phyloP scores from a whole-genome alignment of 139 green algal species.

The Chlorella ohadii region DNA sequence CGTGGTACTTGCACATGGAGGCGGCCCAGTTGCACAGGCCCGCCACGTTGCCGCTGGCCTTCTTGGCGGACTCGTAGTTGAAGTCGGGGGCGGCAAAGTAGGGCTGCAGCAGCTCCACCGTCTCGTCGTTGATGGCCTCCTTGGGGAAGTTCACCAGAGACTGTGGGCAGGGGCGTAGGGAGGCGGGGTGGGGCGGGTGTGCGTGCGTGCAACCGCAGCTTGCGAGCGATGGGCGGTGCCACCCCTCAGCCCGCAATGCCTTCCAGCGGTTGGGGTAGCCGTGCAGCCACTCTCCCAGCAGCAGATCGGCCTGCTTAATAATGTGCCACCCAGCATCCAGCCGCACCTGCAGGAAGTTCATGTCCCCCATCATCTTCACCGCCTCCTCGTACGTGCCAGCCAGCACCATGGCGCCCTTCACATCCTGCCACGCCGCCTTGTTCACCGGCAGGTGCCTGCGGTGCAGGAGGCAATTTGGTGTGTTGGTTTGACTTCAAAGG shows the following conservation, averaged over 20 bases:
- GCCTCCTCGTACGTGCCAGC: constrained; percentile 83
- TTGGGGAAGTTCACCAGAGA: constrained; percentile 95
- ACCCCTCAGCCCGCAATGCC: too few relatives aligned
- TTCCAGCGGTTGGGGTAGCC: too few relatives aligned
- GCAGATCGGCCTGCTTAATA: neutral
- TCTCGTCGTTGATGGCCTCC: constrained; percentile 94
- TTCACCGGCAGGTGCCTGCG: constrained; percentile 55
- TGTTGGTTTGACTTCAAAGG: too few relatives aligned
- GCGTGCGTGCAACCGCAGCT: neutral
- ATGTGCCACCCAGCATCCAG: neutral
- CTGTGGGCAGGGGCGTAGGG: neutral
- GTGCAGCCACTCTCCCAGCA: too few relatives aligned
- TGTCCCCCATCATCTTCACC: constrained; percentile 96
- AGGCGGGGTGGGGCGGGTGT: neutral
- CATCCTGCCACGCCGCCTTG: constrained; percentile 80
- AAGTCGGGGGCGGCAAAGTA: constrained; percentile 94
- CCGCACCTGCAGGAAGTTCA: constrained; percentile 78
- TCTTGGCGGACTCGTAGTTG: constrained; percentile 91
- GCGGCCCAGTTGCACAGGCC: constrained; percentile 95
- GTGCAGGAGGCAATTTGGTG: neutral
- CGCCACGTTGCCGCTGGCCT: constrained; percentile 84
- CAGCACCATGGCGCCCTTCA: constrained; percentile 87
- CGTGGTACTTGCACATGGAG: constrained; percentile 96
- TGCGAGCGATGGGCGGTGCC: neutral
- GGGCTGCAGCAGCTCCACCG: constrained; percentile 87